Conservation (phyloP, 1,139 yeast species). For the Pneumocystis oryctolagi region DNA sequence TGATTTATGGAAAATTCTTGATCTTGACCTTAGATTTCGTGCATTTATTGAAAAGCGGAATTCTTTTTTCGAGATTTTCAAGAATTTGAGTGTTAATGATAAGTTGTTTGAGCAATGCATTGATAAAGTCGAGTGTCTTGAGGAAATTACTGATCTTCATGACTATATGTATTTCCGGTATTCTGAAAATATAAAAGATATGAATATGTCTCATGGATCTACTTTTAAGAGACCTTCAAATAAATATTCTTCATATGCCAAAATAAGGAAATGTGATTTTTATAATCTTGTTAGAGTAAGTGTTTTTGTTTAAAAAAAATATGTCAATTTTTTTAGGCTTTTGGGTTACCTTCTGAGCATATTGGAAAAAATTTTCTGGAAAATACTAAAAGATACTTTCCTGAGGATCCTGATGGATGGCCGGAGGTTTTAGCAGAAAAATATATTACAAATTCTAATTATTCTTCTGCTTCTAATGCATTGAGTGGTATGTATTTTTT, state of each 20-base stretch:
- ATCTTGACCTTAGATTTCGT: slow-evolving; percentile 77
- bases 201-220: slow-evolving; percentile 13
- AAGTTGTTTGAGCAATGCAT: slow-evolving; percentile 43
- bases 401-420: slow-evolving; percentile 49
- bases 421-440: slow-evolving; percentile 54
- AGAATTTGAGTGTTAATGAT: slow-evolving; percentile 43
- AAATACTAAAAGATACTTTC: slow-evolving; percentile 52
- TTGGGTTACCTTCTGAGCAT: slow-evolving; percentile 65
- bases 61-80: slow-evolving; percentile 44
- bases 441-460: slow-evolving; percentile 26
- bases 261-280: slow-evolving; percentile 52
- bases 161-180: slow-evolving; percentile 74
- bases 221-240: slow-evolving; percentile 43
- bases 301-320: not conserved
- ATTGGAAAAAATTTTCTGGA: slow-evolving; percentile 74
- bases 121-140: slow-evolving; percentile 45
- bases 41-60: slow-evolving; percentile 65
- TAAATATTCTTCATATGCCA: slow-evolving; percentile 59
- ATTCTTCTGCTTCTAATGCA: slow-evolving; percentile 36
- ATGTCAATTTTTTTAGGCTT: slow-evolving; percentile 27
- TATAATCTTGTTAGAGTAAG: slow-evolving; percentile 41
- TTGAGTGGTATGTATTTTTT: slow-evolving; percentile 23
- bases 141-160: slow-evolving; percentile 74
- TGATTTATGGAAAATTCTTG: slow-evolving; percentile 83
- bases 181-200: slow-evolving; percentile 42